Base-by-base conservation (phyloP, 768 basidiomycete genomes). In the Russula griseocarnosa region DNA sequence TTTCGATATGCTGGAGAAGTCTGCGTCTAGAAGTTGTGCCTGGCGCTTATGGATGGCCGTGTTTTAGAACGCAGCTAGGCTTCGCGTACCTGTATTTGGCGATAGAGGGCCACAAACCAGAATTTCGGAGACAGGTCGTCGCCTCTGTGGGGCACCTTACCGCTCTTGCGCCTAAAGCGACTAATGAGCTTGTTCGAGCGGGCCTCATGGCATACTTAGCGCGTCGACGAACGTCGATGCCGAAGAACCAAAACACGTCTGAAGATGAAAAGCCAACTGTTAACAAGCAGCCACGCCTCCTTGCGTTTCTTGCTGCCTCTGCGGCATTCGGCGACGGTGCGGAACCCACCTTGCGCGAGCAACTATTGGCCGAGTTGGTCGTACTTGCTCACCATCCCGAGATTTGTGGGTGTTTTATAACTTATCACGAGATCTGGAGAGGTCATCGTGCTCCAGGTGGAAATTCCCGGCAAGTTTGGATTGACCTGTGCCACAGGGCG, bases 401-500 rank as follows among this genome's bases (percentile, higher is more conserved):
- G 49, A 77, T 85, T 54, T 78, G 89, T 90, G 57, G 66, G 86
- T 79, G 2, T 61, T 47, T 61, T 50, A 46, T 11, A 20, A 52
- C 36, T 32, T 53, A 5, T 55, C 30, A 47, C 44, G 34, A 36
- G 30, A 54, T 32, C 30, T 32, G 53, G 38, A 57, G 49, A 49
- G 9, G 30, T 61, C 26, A 30, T 24, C 30, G 14, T 64, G 26
- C 3, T 32, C 34, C 60, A 83, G 83, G 78, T 66, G 79, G 77
- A 24, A 73, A 77, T 18, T 79, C 81, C 10, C 81, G 84, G 20
- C 85, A 84, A 67, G 70, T 70, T 1, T 97, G 94, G 94, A 88
- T 95, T 63, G 90, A 92, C 60, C 67, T 91, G 5, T 90, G 88
- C 60, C 91, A 90, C 68, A 82, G 80, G 62, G 85, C 88, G 0